These are phyloP conservation scores for Perilla frutescens DNA, from an alignment of 257 asterid genomes.

Conservation along the genomic window DNA sequence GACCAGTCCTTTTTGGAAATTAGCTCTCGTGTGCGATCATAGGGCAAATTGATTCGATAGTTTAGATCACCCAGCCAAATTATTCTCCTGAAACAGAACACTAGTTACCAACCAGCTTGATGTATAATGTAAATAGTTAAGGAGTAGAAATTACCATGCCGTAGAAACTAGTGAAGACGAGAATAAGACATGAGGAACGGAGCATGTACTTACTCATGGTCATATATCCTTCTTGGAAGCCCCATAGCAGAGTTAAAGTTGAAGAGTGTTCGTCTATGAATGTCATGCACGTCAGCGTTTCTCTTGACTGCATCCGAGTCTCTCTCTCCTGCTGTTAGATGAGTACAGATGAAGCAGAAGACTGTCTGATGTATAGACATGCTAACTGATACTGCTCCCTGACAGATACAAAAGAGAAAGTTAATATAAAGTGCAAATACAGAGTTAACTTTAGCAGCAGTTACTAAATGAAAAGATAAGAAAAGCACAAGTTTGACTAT, in stretches of 20 bases:
- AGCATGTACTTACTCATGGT: constrained; percentile 79
- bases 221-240: constrained; percentile 77
- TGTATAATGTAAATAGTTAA: no score
- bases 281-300: constrained; percentile 85
- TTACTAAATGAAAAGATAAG: no score
- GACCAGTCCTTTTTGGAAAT: constrained; percentile 76
- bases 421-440: not conserved
- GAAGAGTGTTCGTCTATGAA: constrained; percentile 84
- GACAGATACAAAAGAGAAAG: constrained; percentile 31
- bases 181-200: not conserved
- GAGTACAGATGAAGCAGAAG: constrained; percentile 84
- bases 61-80: constrained; percentile 97
- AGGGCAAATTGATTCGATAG: constrained; percentile 82
- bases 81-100: constrained; percentile 68
- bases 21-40: constrained; percentile 71
- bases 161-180: not conserved
- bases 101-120: not conserved
- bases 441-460: no score
- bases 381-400: constrained; percentile 97
- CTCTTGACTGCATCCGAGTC: constrained; percentile 76
- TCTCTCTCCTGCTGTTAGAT: constrained; percentile 90
- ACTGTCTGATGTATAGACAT: constrained; percentile 95
- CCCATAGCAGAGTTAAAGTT: constrained; percentile 57
- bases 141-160: not conserved
- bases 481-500: no score